phyloP scores from a whole-genome alignment of 495 filamentous ascomycete species.

The Xylaria cubensis region DNA sequence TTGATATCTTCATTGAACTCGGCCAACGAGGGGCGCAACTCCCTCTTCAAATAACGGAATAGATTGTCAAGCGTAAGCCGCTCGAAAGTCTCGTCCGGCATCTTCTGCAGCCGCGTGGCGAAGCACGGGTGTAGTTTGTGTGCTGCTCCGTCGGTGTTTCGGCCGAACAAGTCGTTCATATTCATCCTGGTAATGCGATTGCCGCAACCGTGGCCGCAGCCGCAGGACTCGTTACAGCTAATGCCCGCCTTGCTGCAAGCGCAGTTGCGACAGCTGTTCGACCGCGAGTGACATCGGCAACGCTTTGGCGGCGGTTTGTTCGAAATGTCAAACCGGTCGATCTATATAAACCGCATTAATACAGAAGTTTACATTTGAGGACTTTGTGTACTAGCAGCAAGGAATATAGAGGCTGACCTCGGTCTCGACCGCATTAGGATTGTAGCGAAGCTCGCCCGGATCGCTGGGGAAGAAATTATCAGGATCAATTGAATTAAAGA shows the following conservation, averaged over 20 bases:
- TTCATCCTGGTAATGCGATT: background rate
- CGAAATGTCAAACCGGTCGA: background rate
- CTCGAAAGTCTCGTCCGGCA: background rate
- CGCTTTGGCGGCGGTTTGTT: background rate
- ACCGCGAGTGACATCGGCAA: background rate
- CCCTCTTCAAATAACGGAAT: background rate
- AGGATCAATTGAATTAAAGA: too few relatives aligned
- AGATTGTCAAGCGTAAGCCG: background rate
- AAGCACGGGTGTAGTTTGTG: background rate
- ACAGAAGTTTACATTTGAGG: background rate
- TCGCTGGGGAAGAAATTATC: background rate
- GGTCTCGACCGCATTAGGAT: background rate
- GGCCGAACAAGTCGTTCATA: background rate
- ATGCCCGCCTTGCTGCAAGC: background rate
- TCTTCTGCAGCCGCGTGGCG: background rate
- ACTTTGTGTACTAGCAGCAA: background rate
- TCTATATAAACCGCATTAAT: background rate
- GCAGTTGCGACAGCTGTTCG: background rate
- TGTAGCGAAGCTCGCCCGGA: background rate
- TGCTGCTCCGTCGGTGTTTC: background rate
- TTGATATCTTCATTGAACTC: background rate
- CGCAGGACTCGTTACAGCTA: background rate
- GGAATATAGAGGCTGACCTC: background rate
- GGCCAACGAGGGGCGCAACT: background rate
- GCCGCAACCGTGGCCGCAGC: background rate